A percentile compares a stretch with the other conserved stretches of the same genome.
Evolutionary conservation across 495 filamentous ascomycete species (phyloP).

Genomic region (Schizothecium vesticola): DNA sequence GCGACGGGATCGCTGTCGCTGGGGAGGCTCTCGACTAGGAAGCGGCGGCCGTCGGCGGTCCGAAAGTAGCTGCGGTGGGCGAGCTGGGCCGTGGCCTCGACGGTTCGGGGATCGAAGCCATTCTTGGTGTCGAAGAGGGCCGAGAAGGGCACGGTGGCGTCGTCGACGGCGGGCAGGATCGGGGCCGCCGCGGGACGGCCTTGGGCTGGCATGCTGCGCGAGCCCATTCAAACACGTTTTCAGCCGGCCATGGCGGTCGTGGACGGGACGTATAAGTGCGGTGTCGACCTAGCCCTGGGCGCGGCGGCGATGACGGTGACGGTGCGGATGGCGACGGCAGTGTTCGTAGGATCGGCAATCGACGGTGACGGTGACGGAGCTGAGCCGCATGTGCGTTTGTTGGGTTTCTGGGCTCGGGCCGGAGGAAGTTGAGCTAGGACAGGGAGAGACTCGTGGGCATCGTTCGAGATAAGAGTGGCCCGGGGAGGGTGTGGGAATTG

Average conservation of each 20-base stretch:
- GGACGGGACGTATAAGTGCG: background rate
- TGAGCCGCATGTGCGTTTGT: background rate
- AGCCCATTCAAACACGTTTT: constrained; percentile 18
- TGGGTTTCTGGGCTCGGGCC: background rate
- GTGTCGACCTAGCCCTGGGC: background rate
- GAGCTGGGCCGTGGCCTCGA: constrained; percentile 28
- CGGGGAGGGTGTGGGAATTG: background rate
- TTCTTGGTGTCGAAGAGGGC: constrained; percentile 25
- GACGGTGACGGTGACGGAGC: background rate
- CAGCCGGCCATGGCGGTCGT: constrained; percentile 26
- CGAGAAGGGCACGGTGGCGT: constrained; percentile 28
- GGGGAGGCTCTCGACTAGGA: constrained; percentile 26
- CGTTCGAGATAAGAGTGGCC: background rate
- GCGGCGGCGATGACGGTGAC: constrained; percentile 14
- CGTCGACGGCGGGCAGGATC: constrained; percentile 25
- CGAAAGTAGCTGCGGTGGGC: constrained; percentile 29
- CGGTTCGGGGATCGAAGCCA: constrained; percentile 26
- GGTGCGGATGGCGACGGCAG: background rate
- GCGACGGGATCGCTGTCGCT: constrained; percentile 8
- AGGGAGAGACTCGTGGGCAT: background rate
- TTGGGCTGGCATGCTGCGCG: constrained; percentile 30
- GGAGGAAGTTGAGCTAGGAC: constrained; percentile 4
- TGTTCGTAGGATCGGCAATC: background rate
- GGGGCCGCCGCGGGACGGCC: constrained; percentile 18
- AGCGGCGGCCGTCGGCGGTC: constrained; percentile 26